A percentile compares a stretch with the other conserved stretches of the same genome.
These are phyloP conservation scores for Isoetes engelmannii DNA, from an alignment of 83 land plant species.

Conservation along the genomic window DNA sequence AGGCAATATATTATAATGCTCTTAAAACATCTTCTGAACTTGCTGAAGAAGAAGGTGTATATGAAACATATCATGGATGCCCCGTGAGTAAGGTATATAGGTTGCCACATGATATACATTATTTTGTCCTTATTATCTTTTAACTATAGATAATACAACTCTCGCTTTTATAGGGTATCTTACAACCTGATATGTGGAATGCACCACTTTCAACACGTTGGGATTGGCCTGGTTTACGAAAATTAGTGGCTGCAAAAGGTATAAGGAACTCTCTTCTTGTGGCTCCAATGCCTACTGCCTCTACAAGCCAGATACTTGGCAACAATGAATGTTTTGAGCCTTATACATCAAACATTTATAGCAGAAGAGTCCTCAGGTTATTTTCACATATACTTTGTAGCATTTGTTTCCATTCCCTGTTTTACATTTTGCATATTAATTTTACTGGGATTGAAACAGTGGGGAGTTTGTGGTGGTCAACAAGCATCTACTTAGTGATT, in stretches of 20 bases:
- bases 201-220: constrained; percentile 69
- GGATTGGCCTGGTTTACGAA: constrained; percentile 66
- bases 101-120: neutral
- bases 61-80: constrained; percentile 71
- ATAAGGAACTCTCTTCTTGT: constrained; percentile 77
- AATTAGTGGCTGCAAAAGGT: constrained; percentile 52
- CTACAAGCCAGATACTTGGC: constrained; percentile 93
- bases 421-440: neutral
- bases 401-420: neutral
- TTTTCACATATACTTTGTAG: neutral
- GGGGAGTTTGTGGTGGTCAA: constrained; percentile 98
- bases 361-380: constrained; percentile 82
- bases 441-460: constrained; percentile 33
- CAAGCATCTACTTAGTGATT: constrained; percentile 84
- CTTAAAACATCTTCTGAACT: constrained; percentile 59
- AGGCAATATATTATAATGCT: constrained; percentile 84
- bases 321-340: constrained; percentile 98
- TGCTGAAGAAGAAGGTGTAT: constrained; percentile 64
- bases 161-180: constrained; percentile 42
- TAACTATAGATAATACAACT: constrained; percentile 16
- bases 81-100: constrained; percentile 69
- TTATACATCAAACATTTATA: constrained; percentile 88
- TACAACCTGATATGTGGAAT: constrained; percentile 94
- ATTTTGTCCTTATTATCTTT: neutral
- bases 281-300: constrained; percentile 99